Percentiles rank a stretch among this genome's conserved stretches.
These are phyloP conservation scores for Suhomyces panamericanus DNA, from an alignment of 1,139 yeast species.

Conservation along the genomic window DNA sequence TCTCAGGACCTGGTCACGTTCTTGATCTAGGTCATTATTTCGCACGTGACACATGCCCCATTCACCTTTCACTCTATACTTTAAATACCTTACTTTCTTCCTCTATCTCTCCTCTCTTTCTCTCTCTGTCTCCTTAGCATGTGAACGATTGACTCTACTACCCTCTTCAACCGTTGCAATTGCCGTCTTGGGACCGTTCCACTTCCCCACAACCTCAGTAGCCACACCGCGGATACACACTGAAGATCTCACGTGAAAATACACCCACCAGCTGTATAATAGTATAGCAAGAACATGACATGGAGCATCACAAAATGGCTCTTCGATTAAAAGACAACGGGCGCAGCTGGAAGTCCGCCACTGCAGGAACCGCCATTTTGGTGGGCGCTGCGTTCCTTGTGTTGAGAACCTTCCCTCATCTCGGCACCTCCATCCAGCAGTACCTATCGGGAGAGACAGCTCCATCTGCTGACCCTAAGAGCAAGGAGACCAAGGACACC, in stretches of 20 bases:
- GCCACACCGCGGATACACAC: background rate
- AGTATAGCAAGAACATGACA: background rate
- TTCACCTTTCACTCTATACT: no score
- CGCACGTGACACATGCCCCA: no score
- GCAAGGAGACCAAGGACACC: background rate
- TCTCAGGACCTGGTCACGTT: no score
- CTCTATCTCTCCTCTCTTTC: no score
- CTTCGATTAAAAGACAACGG: slow-evolving; percentile 14
- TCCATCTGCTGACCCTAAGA: background rate
- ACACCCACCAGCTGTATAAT: background rate
- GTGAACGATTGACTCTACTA: no score
- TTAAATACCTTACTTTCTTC: no score
- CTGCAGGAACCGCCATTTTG: slow-evolving; percentile 40
- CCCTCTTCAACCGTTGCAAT: background rate
- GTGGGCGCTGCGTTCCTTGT: slow-evolving; percentile 47
- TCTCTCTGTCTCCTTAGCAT: no score
- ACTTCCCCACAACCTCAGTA: background rate
- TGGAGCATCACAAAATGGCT: slow-evolving; percentile 12
- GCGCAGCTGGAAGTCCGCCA: slow-evolving; percentile 17
- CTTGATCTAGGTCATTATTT: no score
- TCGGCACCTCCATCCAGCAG: slow-evolving; percentile 30
- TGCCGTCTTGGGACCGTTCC: background rate
- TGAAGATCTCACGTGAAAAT: slow-evolving; percentile 2
- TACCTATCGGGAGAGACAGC: slow-evolving; percentile 22
- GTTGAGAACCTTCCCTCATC: slow-evolving; percentile 55